These are phyloP conservation scores for Paracoccidioides lutzii DNA, from an alignment of 2,329 filamentous ascomycete species.

Conservation along the genomic window DNA sequence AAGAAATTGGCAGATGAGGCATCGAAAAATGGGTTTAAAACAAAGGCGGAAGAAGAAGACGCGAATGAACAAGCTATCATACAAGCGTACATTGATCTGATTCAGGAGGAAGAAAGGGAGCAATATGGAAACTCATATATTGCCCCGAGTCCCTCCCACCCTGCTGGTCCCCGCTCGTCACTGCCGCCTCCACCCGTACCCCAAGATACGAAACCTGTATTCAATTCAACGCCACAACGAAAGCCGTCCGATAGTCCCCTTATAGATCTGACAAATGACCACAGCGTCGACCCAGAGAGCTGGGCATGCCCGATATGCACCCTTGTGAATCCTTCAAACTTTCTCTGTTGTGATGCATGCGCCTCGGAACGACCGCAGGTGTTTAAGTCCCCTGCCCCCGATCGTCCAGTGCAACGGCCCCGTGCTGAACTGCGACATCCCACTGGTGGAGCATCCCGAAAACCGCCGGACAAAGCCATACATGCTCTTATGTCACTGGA, in stretches of 20 bases:
- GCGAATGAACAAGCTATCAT: constrained; percentile 80
- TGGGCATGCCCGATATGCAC: constrained; percentile 53
- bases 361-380: constrained; percentile 40
- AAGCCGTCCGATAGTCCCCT: not conserved
- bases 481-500: constrained; percentile 29
- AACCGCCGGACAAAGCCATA: constrained; percentile 20
- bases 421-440: not conserved
- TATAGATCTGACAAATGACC: constrained; percentile 14
- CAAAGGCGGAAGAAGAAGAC: constrained; percentile 74
- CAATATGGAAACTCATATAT: constrained; percentile 46
- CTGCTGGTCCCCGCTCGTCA: constrained; percentile 35
- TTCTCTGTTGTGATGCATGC: constrained; percentile 49
- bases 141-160: constrained; percentile 40
- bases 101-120: constrained; percentile 60
- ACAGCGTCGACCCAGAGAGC: constrained; percentile 26
- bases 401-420: constrained; percentile 3
- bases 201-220: constrained; percentile 11
- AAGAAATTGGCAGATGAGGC: constrained; percentile 55
- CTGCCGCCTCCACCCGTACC: constrained; percentile 28
- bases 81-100: constrained; percentile 71
- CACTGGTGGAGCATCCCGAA: not conserved
- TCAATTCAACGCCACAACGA: not conserved
- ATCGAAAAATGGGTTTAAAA: constrained; percentile 61
- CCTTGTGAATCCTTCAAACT: constrained; percentile 47
- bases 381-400: constrained; percentile 12